phyloP scores from a whole-genome alignment of 306 rosid genomes.

The Malus fusca region DNA sequence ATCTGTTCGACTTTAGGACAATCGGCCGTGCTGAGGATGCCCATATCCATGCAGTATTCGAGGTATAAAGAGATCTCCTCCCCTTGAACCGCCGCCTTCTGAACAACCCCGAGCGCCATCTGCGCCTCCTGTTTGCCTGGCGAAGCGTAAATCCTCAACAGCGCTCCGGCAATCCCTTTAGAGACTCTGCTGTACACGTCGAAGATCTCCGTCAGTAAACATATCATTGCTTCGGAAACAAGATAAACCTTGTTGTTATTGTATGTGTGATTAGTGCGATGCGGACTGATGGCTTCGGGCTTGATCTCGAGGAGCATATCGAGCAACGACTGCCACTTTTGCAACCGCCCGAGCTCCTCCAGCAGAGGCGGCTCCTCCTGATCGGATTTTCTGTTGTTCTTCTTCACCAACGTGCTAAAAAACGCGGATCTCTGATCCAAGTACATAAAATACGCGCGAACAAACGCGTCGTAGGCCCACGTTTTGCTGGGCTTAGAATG shows the following conservation, averaged over 20 bases:
- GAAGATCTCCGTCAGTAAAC: slow-evolving; percentile 52
- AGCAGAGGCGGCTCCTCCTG: slow-evolving; percentile 20
- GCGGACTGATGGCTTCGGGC: slow-evolving; percentile 13
- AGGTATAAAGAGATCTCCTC: slow-evolving; percentile 39
- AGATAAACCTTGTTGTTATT: slow-evolving; percentile 2
- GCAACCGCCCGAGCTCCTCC: slow-evolving; percentile 50
- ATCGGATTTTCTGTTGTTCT: not conserved
- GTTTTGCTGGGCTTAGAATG: slow-evolving; percentile 18
- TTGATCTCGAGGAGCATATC: slow-evolving; percentile 50
- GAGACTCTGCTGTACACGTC: slow-evolving; percentile 54
- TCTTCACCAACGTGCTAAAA: slow-evolving; percentile 9
- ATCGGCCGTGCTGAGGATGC: slow-evolving; percentile 55
- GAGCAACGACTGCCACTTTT: slow-evolving; percentile 41
- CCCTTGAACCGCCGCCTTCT: slow-evolving; percentile 44
- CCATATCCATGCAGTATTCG: slow-evolving; percentile 48
- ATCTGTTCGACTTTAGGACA: slow-evolving; percentile 52
- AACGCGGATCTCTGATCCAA: slow-evolving; percentile 44
- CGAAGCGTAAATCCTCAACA: slow-evolving; percentile 38
- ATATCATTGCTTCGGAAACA: slow-evolving; percentile 76
- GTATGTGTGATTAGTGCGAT: not conserved
- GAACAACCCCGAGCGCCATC: slow-evolving; percentile 39
- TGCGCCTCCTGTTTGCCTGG: slow-evolving; percentile 47
- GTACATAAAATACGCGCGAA: slow-evolving; percentile 51
- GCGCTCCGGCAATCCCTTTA: slow-evolving; percentile 36
- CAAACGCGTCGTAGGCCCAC: slow-evolving; percentile 37